Conservation (phyloP, 2,329 filamentous ascomycete genomes). For the Saccharata proteae region DNA sequence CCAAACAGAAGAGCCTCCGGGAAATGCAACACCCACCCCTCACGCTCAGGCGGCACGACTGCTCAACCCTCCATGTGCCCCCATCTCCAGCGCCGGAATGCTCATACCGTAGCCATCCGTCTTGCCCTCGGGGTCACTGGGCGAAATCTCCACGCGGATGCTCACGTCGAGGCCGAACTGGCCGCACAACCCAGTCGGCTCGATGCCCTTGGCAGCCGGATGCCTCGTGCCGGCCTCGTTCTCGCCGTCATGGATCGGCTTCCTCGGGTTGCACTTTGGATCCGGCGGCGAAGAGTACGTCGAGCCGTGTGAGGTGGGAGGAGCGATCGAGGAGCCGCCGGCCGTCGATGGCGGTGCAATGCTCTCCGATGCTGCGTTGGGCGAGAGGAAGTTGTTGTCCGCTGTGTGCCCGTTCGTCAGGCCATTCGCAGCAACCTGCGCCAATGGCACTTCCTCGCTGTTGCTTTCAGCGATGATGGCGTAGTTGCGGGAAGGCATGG, state of each 20-base stretch:
- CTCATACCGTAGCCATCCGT: slow-evolving; percentile 40
- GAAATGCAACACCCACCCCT: no score
- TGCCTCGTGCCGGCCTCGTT: slow-evolving; percentile 66
- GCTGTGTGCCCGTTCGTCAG: slow-evolving; percentile 1
- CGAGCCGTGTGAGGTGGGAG: slow-evolving; percentile 4
- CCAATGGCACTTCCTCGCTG: slow-evolving; percentile 14
- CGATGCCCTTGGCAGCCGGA: slow-evolving; percentile 47
- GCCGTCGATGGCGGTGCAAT: slow-evolving; percentile 14
- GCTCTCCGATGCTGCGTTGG: slow-evolving; percentile 4
- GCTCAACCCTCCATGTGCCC: not conserved
- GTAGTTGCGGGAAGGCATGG: slow-evolving; percentile 62
- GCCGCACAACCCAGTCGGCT: slow-evolving; percentile 31
- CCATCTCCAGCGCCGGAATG: slow-evolving; percentile 30
- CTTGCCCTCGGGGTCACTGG: slow-evolving; percentile 29
- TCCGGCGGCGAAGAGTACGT: slow-evolving; percentile 13
- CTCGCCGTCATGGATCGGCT: slow-evolving; percentile 61
- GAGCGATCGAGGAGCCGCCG: slow-evolving; percentile 1
- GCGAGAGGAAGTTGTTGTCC: slow-evolving; percentile 11
- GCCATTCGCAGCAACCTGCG: slow-evolving; percentile 12
- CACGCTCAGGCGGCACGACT: no score
- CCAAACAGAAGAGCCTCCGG: no score
- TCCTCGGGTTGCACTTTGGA: slow-evolving; percentile 47
- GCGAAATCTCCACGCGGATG: slow-evolving; percentile 36
- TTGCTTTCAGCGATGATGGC: slow-evolving; percentile 48
- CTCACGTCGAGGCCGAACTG: slow-evolving; percentile 34